Evolutionary conservation across 495 filamentous ascomycete species (phyloP), one percentile per base, ranked within the genome.

Genomic region (Penicillium steckii): DNA sequence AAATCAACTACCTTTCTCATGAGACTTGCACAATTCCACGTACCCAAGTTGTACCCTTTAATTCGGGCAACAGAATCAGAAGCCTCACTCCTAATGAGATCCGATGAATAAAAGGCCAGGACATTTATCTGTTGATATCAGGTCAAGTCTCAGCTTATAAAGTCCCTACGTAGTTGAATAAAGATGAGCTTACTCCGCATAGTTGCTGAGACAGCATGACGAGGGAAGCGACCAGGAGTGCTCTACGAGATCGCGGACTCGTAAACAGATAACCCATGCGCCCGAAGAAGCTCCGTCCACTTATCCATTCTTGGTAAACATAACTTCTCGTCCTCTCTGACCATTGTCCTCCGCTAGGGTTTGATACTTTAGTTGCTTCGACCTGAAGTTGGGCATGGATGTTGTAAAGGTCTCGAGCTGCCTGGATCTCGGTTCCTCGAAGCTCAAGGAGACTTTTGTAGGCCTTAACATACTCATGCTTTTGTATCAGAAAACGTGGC

Each of bases 321-420:
- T 33, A 33, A 12, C 4, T 3, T 13, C n/a, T n/a, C n/a, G n/a
- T 12, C 30, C 12, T 33, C 30, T 33, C 12, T 13, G 42, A 55
- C 42, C 57, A 50, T 22, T 59, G 41, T 12, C 29, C 44, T 13
- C 10, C 48, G 4, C 19, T 21, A 1, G 23, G 15, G 2, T 32
- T 44, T 44, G 50, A 47, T 15, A 56, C 46, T 12, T 58, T 22
- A 15, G 50, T 53, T 25, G 62, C 60, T 51, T 74, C 72, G 8
- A 64, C 52, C 40, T 72, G 60, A 12, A 81, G 67, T 46, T 80
- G 87, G 4, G 78, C 74, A 62, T 89, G 80, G 53, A 88, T 87
- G 62, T 86, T 87, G 69, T 85, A 90, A 8, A 90, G 75, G 61
- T 91, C 88, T 3, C 85, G 71, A 3, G 86, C 87, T 2, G 85